These are phyloP conservation scores for Peronospora farinosa DNA, from an alignment of 352 stramenopile genomes.

Conservation along the genomic window DNA sequence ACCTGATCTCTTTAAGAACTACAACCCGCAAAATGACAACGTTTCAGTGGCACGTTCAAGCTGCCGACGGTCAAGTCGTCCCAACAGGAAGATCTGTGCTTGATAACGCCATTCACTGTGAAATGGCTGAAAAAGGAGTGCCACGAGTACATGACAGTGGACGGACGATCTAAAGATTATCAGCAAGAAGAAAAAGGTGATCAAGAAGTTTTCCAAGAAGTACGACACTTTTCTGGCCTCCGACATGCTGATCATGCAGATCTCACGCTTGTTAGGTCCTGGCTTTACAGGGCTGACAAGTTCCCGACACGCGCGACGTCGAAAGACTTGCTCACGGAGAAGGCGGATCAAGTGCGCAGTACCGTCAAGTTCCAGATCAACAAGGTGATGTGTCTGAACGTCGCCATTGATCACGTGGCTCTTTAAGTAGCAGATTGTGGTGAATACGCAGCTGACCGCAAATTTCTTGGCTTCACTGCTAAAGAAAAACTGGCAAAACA, in stretches of 20 bases:
- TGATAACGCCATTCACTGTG: slow-evolving; percentile 97
- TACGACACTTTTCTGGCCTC: slow-evolving; percentile 99
- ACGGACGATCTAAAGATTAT: slow-evolving; percentile 99
- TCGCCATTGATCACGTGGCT: slow-evolving; percentile 95
- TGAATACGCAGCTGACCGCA: slow-evolving; percentile 96
- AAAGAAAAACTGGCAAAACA: slow-evolving; percentile 99
- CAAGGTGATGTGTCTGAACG: slow-evolving; percentile 99
- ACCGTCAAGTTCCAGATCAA: slow-evolving; percentile 99
- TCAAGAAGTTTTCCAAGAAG: slow-evolving; percentile 99
- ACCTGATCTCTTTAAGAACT: slow-evolving; percentile 99
- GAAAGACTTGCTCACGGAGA: slow-evolving; percentile 95
- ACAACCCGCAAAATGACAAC: slow-evolving; percentile 99
- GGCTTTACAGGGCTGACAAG: slow-evolving; percentile 97
- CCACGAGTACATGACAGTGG: slow-evolving; percentile 95
- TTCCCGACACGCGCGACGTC: slow-evolving; percentile 94
- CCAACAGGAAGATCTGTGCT: slow-evolving; percentile 97
- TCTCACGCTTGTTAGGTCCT: slow-evolving; percentile 98
- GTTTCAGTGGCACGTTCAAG: slow-evolving; percentile 99
- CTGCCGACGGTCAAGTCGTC: slow-evolving; percentile 93
- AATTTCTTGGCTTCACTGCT: slow-evolving; percentile 99
- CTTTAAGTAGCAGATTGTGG: slow-evolving; percentile 94
- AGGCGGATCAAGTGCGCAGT: slow-evolving; percentile 95
- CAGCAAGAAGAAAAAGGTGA: slow-evolving; percentile 99
- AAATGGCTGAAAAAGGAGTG: slow-evolving; percentile 97
- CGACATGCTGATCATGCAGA: slow-evolving; percentile 99